Percentiles rank a stretch among this genome's conserved stretches.
Conservation (phyloP, 495 filamentous ascomycete species). For the Monascus purpureus region DNA sequence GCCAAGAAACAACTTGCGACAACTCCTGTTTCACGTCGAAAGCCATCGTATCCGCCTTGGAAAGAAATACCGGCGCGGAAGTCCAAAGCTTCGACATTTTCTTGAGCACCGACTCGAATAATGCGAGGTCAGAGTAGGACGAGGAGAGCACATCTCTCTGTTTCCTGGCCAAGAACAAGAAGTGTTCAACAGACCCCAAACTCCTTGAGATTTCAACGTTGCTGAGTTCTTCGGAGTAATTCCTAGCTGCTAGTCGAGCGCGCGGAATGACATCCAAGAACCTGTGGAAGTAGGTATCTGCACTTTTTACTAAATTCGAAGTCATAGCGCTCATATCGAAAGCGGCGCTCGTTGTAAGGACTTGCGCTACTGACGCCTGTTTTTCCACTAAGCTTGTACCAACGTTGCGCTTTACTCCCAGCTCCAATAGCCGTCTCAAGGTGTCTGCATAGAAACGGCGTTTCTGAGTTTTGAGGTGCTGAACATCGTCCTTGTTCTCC, state of each 20-base stretch:
- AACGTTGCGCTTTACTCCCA: conserved; percentile 78
- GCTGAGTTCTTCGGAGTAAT: conserved; percentile 75
- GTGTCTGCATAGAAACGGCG: conserved; percentile 83
- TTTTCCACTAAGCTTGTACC: conserved; percentile 50
- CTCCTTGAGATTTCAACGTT: conserved; percentile 62
- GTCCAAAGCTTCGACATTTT: conserved; percentile 31
- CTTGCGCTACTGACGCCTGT: conserved; percentile 53
- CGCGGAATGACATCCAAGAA: conserved; percentile 55
- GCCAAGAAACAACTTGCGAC: conserved; percentile 27
- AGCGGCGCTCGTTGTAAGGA: conserved; percentile 42
- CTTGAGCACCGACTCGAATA: conserved; percentile 20
- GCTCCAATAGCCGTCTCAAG: conserved; percentile 62
- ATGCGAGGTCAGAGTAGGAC: conserved; percentile 20
- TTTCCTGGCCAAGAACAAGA: conserved; percentile 51
- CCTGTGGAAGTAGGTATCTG: conserved; percentile 68
- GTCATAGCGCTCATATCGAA: conserved; percentile 13
- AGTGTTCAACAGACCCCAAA: conserved; percentile 67
- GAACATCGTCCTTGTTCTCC: conserved; percentile 66
- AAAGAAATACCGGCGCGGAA: conserved; percentile 15
- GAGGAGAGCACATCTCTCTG: conserved; percentile 47
- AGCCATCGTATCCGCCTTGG: conserved; percentile 10
- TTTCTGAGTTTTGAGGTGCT: conserved; percentile 81
- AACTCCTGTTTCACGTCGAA: conserved; percentile 9
- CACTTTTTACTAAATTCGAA: conserved; percentile 16
- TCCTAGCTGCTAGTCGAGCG: conserved; percentile 46